Conservation (phyloP, 2,329 filamentous ascomycete species). For the Coniochaeta sp. region DNA sequence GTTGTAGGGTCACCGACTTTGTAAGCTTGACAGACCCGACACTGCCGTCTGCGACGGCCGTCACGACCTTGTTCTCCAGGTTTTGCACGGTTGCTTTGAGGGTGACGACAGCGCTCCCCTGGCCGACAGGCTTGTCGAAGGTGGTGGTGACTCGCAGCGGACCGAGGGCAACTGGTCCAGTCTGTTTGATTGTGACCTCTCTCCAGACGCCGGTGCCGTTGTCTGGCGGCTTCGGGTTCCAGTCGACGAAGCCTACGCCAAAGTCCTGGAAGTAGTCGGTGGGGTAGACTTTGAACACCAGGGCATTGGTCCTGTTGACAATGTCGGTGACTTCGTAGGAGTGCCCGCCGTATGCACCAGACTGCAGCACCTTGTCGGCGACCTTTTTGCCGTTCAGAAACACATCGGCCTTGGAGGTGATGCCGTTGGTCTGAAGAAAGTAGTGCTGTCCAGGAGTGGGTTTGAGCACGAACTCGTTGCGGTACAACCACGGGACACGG, state of each 20-base stretch:
- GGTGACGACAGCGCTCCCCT: conserved; percentile 24
- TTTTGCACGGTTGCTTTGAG: conserved; percentile 31
- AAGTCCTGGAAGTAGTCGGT: conserved; percentile 53
- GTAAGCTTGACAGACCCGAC: conserved; percentile 19
- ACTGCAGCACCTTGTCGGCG: conserved; percentile 38
- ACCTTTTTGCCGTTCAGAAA: conserved; percentile 49
- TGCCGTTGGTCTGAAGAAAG: conserved; percentile 49
- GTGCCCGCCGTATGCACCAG: conserved; percentile 49
- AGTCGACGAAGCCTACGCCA: conserved; percentile 52
- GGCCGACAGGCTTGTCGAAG: conserved; percentile 21
- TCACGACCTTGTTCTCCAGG: conserved; percentile 29
- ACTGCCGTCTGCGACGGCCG: conserved; percentile 18
- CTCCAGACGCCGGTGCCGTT: conserved; percentile 59
- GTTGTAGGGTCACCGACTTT: conserved; percentile 25
- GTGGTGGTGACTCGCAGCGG: conserved; percentile 37
- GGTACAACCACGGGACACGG: conserved; percentile 49
- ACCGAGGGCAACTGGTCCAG: conserved; percentile 39
- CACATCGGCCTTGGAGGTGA: conserved; percentile 52
- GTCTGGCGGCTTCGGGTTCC: conserved; percentile 54
- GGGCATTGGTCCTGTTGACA: conserved; percentile 33
- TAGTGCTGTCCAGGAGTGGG: conserved; percentile 30
- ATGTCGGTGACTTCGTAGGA: conserved; percentile 45
- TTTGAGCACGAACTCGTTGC: conserved; percentile 39
- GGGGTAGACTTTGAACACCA: conserved; percentile 47
- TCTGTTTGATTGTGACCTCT: conserved; percentile 46